These are phyloP conservation scores for Ilex asprella DNA, from an alignment of 257 asterid genomes.

Conservation along the genomic window DNA sequence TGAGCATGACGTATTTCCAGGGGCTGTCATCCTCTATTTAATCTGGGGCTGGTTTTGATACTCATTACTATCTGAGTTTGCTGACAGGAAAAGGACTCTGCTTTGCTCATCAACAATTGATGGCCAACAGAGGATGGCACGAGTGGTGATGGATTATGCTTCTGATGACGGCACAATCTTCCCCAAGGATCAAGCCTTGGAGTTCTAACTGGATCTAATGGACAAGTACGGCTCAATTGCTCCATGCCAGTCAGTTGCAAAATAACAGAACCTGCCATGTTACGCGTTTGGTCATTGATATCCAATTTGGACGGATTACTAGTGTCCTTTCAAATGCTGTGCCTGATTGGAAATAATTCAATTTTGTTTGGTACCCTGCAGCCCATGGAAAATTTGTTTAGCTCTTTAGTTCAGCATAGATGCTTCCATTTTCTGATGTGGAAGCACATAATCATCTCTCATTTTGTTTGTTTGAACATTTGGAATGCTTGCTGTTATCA, in stretches of 20 bases:
- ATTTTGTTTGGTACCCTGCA: no score
- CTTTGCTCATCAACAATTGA: slow-evolving; percentile 29
- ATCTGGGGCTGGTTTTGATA: slow-evolving; percentile 11
- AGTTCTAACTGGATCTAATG: slow-evolving; percentile 15
- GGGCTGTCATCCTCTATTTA: slow-evolving; percentile 8
- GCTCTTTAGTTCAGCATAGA: no score
- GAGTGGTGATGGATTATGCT: slow-evolving; percentile 18
- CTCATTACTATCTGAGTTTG: slow-evolving; percentile 21
- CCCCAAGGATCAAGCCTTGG: slow-evolving; percentile 23
- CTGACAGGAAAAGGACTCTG: slow-evolving; percentile 22
- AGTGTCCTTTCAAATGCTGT: no score
- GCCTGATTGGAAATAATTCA: no score
- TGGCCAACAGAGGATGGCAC: slow-evolving; percentile 19
- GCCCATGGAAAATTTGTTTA: no score
- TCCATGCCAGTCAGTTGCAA: slow-evolving; percentile 2
- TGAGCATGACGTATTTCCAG: slow-evolving; percentile 10
- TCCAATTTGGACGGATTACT: no score
- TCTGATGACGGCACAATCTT: slow-evolving; percentile 20
- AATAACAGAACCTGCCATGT: no score
- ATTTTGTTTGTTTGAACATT: no score
- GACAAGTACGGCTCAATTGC: slow-evolving; percentile 25
- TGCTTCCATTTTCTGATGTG: no score
- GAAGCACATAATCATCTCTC: no score
- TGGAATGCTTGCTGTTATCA: no score
- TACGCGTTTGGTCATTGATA: no score